Conservation (phyloP, 2,329 filamentous ascomycete species). For the Huntiella decipiens region DNA sequence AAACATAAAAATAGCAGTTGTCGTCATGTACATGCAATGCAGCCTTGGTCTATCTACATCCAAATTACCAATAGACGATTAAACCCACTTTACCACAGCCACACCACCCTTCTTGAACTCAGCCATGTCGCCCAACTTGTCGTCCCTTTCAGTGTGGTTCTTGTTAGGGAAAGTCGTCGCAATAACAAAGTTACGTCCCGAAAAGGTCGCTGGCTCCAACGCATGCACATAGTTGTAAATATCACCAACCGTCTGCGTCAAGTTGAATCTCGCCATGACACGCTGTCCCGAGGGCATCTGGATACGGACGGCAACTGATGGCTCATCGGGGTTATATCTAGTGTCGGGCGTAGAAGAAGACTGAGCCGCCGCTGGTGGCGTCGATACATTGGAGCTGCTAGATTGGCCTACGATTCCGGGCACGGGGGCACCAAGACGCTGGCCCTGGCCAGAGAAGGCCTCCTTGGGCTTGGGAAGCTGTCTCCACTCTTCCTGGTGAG, state of each 20-base stretch:
- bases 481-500: slow-evolving; percentile 56
- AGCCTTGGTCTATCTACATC: too few species aligned
- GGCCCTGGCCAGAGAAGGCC: slow-evolving; percentile 53
- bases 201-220: slow-evolving; percentile 35
- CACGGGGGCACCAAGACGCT: slow-evolving; percentile 58
- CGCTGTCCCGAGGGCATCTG: slow-evolving; percentile 62
- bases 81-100: slow-evolving; percentile 41
- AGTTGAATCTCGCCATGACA: slow-evolving; percentile 65
- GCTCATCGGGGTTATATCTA: slow-evolving; percentile 43
- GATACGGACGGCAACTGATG: slow-evolving; percentile 52
- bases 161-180: slow-evolving; percentile 73
- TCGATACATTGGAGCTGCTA: slow-evolving; percentile 1
- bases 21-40: too few species aligned
- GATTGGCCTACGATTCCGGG: slow-evolving; percentile 31
- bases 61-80: neutral
- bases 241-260: slow-evolving; percentile 56
- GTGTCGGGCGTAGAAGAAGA: slow-evolving; percentile 19
- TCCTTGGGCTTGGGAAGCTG: slow-evolving; percentile 56
- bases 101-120: slow-evolving; percentile 50
- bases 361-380: slow-evolving; percentile 14
- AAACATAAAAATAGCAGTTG: too few species aligned
- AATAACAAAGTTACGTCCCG: slow-evolving; percentile 47
- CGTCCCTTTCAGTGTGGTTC: slow-evolving; percentile 49
- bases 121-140: slow-evolving; percentile 38
- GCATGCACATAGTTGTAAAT: slow-evolving; percentile 56